These are phyloP conservation scores for Pichia paraexigua DNA, from an alignment of 805 yeast genomes.

Conservation along the genomic window DNA sequence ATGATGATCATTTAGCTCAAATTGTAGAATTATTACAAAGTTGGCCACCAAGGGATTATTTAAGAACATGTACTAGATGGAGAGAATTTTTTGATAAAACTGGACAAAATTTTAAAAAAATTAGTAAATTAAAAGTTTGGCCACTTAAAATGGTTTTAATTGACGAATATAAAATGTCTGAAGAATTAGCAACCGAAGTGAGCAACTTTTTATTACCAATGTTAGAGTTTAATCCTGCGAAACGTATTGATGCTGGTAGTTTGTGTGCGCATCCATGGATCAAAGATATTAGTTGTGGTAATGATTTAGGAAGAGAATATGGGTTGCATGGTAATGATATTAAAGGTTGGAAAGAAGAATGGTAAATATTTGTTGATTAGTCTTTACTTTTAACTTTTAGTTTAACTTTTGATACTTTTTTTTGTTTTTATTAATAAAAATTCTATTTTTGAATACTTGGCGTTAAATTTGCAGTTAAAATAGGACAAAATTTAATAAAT, in stretches of 20 bases:
- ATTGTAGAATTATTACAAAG: slow-evolving; percentile 42
- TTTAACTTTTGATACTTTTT: not conserved
- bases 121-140: slow-evolving; percentile 44
- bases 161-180: slow-evolving; percentile 41
- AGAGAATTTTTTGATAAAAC: slow-evolving; percentile 34
- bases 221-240: slow-evolving; percentile 39
- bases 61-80: slow-evolving; percentile 33
- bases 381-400: not conserved
- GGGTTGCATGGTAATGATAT: slow-evolving; percentile 30
- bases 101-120: slow-evolving; percentile 31
- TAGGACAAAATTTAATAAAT: not conserved
- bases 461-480: not conserved
- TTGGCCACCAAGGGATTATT: slow-evolving; percentile 32
- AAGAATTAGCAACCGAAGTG: slow-evolving; percentile 31
- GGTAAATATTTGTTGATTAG: not conserved
- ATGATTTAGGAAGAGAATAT: slow-evolving; percentile 18
- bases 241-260: slow-evolving; percentile 47
- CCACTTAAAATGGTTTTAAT: slow-evolving; percentile 39
- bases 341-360: slow-evolving; percentile 18
- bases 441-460: not conserved
- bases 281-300: slow-evolving; percentile 20
- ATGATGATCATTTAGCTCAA: slow-evolving; percentile 59
- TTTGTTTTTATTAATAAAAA: not conserved
- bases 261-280: slow-evolving; percentile 50
- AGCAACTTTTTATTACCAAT: slow-evolving; percentile 43